Conservation (phyloP, 169 alveolate species). For the Theileria sp. region DNA sequence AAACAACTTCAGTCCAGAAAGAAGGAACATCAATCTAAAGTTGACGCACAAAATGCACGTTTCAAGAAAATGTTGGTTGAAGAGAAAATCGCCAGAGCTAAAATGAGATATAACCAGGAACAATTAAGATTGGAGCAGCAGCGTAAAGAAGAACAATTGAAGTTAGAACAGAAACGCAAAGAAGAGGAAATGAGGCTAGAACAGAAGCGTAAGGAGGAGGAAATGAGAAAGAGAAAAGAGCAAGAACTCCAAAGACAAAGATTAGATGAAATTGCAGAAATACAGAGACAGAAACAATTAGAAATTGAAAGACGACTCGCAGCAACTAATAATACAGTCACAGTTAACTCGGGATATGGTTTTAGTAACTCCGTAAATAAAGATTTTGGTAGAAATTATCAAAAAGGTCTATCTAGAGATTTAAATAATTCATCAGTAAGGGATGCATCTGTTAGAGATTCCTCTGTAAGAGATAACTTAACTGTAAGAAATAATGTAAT, state of each 20-base stretch:
- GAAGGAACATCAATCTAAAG: constrained; percentile 23
- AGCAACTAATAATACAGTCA: constrained; percentile 3
- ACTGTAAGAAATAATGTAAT: not conserved
- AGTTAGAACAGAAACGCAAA: constrained; percentile 66
- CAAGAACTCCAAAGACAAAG: constrained; percentile 56
- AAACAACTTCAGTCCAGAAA: constrained; percentile 21
- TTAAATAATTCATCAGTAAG: not conserved
- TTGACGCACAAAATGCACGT: constrained; percentile 37
- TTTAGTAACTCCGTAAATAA: not conserved
- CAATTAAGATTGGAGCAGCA: constrained; percentile 60
- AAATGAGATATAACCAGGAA: constrained; percentile 73
- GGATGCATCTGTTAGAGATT: not conserved
- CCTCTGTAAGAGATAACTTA: not conserved
- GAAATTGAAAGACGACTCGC: constrained; percentile 42
- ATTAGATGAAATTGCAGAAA: constrained; percentile 60
- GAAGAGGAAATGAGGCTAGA: constrained; percentile 63
- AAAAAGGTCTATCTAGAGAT: not conserved
- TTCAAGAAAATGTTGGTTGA: constrained; percentile 16
- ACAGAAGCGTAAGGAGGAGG: constrained; percentile 75
- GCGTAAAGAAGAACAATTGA: constrained; percentile 77
- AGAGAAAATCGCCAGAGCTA: constrained; percentile 79
- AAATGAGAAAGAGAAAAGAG: constrained; percentile 67
- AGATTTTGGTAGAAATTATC: not conserved
- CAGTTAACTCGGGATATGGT: not conserved
- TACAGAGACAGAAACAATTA: constrained; percentile 58